A percentile compares a stretch with the other conserved stretches of the same genome.
Evolutionary conservation across 31 red algal genomes (phyloP).

Genomic region (Odonthalia washingtoniensis): DNA sequence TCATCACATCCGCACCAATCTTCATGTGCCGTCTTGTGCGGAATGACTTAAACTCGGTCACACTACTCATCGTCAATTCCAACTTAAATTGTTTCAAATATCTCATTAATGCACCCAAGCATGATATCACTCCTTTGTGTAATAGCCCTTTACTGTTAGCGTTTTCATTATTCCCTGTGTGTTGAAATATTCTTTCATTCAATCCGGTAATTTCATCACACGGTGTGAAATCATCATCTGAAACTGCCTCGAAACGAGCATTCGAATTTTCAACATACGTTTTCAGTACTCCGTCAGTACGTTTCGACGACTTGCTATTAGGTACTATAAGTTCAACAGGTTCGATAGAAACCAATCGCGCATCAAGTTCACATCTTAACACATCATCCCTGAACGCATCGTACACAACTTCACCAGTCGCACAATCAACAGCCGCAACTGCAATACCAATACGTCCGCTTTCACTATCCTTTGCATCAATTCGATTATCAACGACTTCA

Average conservation of each 20-base stretch:
- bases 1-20: conserved; percentile 62
- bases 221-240: conserved; percentile 7
- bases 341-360: conserved; percentile 66
- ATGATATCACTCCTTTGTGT: conserved; percentile 35
- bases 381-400: conserved; percentile 73
- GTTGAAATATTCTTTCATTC: conserved; percentile 31
- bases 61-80: conserved; percentile 51
- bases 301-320: conserved; percentile 14
- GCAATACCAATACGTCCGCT: conserved; percentile 23
- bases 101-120: conserved; percentile 55
- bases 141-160: neutral
- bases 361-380: conserved; percentile 65
- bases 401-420: conserved; percentile 73
- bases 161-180: too few relatives aligned
- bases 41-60: conserved; percentile 42
- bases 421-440: conserved; percentile 72
- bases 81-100: conserved; percentile 74
- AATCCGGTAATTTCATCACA: conserved; percentile 8
- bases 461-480: neutral
- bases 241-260: conserved; percentile 47
- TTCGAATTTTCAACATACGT: conserved; percentile 35
- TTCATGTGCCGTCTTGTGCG: conserved; percentile 51
- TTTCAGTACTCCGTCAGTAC: conserved; percentile 48
- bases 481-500: conserved; percentile 10
- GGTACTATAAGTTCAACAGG: conserved; percentile 64